These are phyloP conservation scores for Mastigamoeba balamuthi DNA, from an alignment of 78 protist species.

Conservation along the genomic window DNA sequence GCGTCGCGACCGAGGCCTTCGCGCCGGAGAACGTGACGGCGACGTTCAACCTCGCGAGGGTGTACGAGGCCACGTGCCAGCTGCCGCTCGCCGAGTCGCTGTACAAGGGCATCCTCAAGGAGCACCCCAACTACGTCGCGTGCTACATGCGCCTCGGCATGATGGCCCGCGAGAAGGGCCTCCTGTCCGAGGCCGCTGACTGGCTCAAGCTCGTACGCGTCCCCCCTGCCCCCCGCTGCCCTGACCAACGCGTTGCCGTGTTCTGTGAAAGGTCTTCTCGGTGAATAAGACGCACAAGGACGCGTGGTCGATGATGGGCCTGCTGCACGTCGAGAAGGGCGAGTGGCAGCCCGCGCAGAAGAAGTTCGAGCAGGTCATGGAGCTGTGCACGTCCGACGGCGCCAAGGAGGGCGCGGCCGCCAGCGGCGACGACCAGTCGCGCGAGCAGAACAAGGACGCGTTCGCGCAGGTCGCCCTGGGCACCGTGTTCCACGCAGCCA, in stretches of 20 bases:
- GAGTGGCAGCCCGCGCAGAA: slow-evolving; percentile 52
- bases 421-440: neutral
- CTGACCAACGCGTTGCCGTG: too few relatives aligned
- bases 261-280: neutral
- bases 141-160: slow-evolving; percentile 39
- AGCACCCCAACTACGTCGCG: slow-evolving; percentile 46
- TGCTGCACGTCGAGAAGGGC: slow-evolving; percentile 31
- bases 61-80: slow-evolving; percentile 25
- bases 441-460: slow-evolving; percentile 24
- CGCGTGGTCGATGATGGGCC: neutral
- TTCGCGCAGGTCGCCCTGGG: slow-evolving; percentile 39
- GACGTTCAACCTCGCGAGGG: slow-evolving; percentile 45
- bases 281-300: neutral
- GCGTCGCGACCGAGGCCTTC: neutral
- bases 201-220: slow-evolving; percentile 49
- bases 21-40: slow-evolving; percentile 21
- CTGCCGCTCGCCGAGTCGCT: neutral
- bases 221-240: neutral
- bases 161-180: slow-evolving; percentile 11
- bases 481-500: slow-evolving; percentile 24
- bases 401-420: neutral
- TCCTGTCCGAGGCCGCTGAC: slow-evolving; percentile 26
- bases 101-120: slow-evolving; percentile 33
- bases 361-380: slow-evolving; percentile 32
- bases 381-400: neutral